These are phyloP conservation scores for Austroboletus niveus DNA, from an alignment of 1,284 basidiomycete genomes.

Conservation along the genomic window DNA sequence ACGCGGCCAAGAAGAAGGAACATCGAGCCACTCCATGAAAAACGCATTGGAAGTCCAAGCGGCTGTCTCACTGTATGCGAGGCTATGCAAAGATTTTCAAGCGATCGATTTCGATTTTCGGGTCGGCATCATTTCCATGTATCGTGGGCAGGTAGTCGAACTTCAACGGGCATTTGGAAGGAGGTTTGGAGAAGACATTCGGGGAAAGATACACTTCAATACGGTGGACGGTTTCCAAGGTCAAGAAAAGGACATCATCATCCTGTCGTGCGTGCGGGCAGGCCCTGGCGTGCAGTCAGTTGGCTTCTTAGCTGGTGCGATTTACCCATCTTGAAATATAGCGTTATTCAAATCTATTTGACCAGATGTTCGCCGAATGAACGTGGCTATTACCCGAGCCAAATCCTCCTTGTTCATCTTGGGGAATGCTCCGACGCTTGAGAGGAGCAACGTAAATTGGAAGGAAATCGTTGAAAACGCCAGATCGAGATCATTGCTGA, in stretches of 20 bases:
- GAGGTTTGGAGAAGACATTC: constrained; percentile 73
- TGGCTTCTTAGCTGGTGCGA: constrained; percentile 83
- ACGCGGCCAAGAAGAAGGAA: constrained; percentile 56
- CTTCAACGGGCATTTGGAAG: constrained; percentile 70
- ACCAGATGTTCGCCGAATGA: constrained; percentile 86
- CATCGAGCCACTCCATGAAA: constrained; percentile 68
- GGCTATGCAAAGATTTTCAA: constrained; percentile 68
- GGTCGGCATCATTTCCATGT: constrained; percentile 94
- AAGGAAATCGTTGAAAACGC: constrained; percentile 77
- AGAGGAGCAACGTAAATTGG: constrained; percentile 84
- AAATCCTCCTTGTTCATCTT: constrained; percentile 93
- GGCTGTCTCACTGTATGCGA: constrained; percentile 78
- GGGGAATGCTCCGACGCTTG: constrained; percentile 85
- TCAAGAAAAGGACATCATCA: constrained; percentile 96
- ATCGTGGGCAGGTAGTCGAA: constrained; percentile 87
- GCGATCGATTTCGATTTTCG: constrained; percentile 69
- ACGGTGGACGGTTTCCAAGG: constrained; percentile 99
- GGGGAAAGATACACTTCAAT: constrained; percentile 86
- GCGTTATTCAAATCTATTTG: constrained; percentile 8
- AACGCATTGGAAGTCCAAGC: constrained; percentile 79
- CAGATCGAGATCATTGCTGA: constrained; percentile 48
- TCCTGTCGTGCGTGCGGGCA: constrained; percentile 90
- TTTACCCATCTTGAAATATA: constrained; percentile 1
- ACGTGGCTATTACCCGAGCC: constrained; percentile 95
- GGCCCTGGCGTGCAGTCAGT: constrained; percentile 79